Percentiles rank a stretch among this genome's conserved stretches.
phyloP scores from a whole-genome alignment of 345 rosid species.

The Clausena lansium region DNA sequence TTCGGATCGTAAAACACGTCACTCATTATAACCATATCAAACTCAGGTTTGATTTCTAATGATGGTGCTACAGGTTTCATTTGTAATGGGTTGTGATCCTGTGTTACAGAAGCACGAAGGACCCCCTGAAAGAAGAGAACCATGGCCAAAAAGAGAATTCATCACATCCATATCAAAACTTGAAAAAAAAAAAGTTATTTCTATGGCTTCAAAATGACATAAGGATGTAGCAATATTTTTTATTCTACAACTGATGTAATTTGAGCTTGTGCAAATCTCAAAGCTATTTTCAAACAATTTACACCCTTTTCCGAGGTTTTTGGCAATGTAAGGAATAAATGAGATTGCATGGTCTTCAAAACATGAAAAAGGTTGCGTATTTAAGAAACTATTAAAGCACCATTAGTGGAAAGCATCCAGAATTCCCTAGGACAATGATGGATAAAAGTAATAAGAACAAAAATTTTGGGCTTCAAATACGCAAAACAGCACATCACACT shows the following conservation, averaged over 20 bases:
- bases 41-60: constrained; percentile 60
- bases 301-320: not conserved
- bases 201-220: not conserved
- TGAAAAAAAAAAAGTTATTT: not conserved
- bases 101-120: constrained; percentile 76
- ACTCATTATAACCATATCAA: constrained; percentile 37
- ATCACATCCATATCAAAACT: not conserved
- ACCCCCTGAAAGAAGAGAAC: constrained; percentile 49
- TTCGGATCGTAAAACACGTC: constrained; percentile 32
- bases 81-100: constrained; percentile 42
- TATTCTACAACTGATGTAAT: not conserved
- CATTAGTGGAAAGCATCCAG: not conserved
- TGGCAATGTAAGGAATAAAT: not conserved
- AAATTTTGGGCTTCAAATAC: not conserved
- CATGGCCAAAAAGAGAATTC: constrained; percentile 4
- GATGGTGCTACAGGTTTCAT: constrained; percentile 43
- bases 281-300: not conserved
- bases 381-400: not conserved
- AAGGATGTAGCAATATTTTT: not conserved
- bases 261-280: not conserved
- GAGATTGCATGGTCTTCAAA: not conserved
- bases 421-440: not conserved
- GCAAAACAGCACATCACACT: not conserved
- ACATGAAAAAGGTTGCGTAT: not conserved
- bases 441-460: not conserved